Evolutionary conservation across 805 yeast genomes (phyloP).

Genomic region (Cyberlindnera sargentensis): DNA sequence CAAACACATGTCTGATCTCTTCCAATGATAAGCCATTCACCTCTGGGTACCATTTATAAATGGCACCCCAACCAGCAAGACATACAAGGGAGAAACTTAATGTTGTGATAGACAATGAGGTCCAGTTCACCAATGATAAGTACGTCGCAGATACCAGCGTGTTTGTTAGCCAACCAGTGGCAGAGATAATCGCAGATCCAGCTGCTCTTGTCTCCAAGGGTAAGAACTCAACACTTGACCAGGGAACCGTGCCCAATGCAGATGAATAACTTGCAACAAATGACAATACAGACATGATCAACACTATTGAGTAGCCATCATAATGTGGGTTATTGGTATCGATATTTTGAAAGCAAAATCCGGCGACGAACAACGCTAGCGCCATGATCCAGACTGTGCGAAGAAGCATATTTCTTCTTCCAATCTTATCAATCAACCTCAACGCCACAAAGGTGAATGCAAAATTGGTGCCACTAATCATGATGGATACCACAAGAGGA

Average conservation of each 20-base stretch:
- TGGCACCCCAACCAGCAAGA: constrained; percentile 32
- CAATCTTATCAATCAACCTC: constrained; percentile 41
- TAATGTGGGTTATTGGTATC: background rate
- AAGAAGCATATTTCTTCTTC: constrained; percentile 39
- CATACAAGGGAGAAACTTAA: constrained; percentile 28
- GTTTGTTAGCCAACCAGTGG: constrained; percentile 37
- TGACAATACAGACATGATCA: constrained; percentile 26
- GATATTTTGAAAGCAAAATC: constrained; percentile 22
- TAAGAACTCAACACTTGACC: constrained; percentile 38
- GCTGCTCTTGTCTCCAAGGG: constrained; percentile 35
- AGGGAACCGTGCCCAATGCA: constrained; percentile 38
- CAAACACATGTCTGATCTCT: constrained; percentile 33
- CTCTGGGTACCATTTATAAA: constrained; percentile 35
- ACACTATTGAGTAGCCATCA: constrained; percentile 7
- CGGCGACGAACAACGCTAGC: constrained; percentile 27
- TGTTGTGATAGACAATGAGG: constrained; percentile 29
- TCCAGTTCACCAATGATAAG: constrained; percentile 25
- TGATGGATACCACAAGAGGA: constrained; percentile 49
- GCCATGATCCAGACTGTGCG: constrained; percentile 34
- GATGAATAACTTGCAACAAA: constrained; percentile 37
- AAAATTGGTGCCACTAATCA: constrained; percentile 50
- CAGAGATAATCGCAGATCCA: constrained; percentile 36
- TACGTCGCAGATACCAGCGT: constrained; percentile 30
- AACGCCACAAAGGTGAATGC: constrained; percentile 48
- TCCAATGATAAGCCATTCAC: constrained; percentile 38